Percentiles rank a stretch among this genome's conserved stretches.
These are phyloP conservation scores for Sporothrix protearum DNA, from an alignment of 2,329 filamentous ascomycete species.

Conservation along the genomic window DNA sequence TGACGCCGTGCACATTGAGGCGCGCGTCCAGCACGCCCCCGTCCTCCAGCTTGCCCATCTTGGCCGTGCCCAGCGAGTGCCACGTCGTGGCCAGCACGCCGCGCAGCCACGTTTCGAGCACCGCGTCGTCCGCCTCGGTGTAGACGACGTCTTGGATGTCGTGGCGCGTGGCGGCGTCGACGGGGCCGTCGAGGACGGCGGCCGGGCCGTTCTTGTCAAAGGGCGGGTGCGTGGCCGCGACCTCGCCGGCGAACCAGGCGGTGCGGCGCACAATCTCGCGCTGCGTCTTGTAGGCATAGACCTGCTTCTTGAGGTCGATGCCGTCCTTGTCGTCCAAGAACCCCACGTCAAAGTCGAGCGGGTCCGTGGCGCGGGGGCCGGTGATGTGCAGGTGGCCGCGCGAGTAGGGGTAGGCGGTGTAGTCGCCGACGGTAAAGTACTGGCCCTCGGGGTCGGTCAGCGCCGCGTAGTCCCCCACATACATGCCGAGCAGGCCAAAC, in stretches of 20 bases:
- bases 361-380: conserved; percentile 67
- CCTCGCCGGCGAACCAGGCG: conserved; percentile 72
- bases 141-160: conserved; percentile 46
- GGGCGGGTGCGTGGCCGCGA: conserved; percentile 31
- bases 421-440: conserved; percentile 34
- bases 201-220: conserved; percentile 28
- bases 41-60: conserved; percentile 70
- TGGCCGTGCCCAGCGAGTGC: conserved; percentile 65
- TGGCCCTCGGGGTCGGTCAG: not conserved
- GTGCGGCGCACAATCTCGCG: conserved; percentile 74
- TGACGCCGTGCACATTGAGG: conserved; percentile 71
- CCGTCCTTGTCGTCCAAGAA: conserved; percentile 73
- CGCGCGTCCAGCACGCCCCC: conserved; percentile 74
- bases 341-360: conserved; percentile 63
- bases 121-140: conserved; percentile 56
- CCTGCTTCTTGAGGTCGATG: conserved; percentile 79
- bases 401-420: conserved; percentile 72
- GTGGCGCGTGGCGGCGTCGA: not conserved
- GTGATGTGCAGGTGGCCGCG: conserved; percentile 67
- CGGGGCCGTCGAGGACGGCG: not conserved
- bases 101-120: conserved; percentile 65
- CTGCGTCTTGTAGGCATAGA: conserved; percentile 79
- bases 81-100: conserved; percentile 72
- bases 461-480: not conserved
- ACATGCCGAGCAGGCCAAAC: conserved; percentile 28